Evolutionary conservation across 1,284 basidiomycete genomes (phyloP), one percentile per base, ranked within the genome.

Genomic region (Pisolithus thermaeus): DNA sequence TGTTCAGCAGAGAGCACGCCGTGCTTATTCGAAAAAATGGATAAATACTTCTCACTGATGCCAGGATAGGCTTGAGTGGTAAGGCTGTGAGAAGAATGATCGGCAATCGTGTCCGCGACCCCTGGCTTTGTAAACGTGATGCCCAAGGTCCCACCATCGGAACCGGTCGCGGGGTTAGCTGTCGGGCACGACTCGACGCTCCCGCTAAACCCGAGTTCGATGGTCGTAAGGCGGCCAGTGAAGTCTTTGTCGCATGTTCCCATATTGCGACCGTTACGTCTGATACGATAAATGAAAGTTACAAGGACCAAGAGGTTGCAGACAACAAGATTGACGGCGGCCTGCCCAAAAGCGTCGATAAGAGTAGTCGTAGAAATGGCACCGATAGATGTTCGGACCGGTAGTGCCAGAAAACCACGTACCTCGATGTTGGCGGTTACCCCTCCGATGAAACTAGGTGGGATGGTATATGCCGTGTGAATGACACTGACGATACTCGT

Each of bases 231-330:
- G 7, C 30, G 37, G 39, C 56, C 28, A 1, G 61, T 55, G 6
- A 49, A 37, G 5, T 5, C 3, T 1, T 46, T 9, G 12, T 14
- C 49, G 2, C 43, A 2, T 3, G 47, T 44, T 20, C 51, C 44
- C 46, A 58, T 47, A 25, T 61, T 57, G 35, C 22, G 2, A 20
- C 52, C 54, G 4, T 50, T 49, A 22, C 49, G 39, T 2, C 32
- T 32, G 4, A 57, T 36, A 18, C 64, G 55, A 47, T 58, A 60
- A 35, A 66, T 1, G 27, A 65, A 66, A 2, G 64, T 57, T 23
- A 63, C 59, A 32, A 65, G 8, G 40, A 65, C 65, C 42, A 65
- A 64, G n/a, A 65, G 62, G 23, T 65, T 69, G 49, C 65, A 69
- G 30, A 69, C 60, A 32, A 69, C 55, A 30, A 65, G 60, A 18